Conservation (phyloP, 2,329 filamentous ascomycete genomes). For the Cladosporium sphaerospermum region DNA sequence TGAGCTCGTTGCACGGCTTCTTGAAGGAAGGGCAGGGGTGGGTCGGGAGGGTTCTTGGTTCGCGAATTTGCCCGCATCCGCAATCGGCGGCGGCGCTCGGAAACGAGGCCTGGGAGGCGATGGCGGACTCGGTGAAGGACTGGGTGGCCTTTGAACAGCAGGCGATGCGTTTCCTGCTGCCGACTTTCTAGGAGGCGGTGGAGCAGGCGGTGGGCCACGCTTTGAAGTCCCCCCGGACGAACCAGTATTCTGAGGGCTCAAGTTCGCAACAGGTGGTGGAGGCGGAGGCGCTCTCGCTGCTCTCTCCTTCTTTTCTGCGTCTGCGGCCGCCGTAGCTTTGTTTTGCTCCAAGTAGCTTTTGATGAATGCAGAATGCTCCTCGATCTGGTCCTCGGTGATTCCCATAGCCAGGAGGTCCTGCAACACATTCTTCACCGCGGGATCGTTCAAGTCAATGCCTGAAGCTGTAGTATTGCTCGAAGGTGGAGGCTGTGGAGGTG, state of each 20-base stretch:
- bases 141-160: conserved; percentile 39
- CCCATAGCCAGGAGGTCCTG: conserved; percentile 59
- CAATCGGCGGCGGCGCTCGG: conserved; percentile 77
- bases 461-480: conserved; percentile 32
- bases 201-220: conserved; percentile 56
- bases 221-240: conserved; percentile 48
- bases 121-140: conserved; percentile 53
- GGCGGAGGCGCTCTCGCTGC: conserved; percentile 56
- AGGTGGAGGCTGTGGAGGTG: conserved; percentile 13
- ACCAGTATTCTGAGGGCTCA: conserved; percentile 59
- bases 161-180: conserved; percentile 30
- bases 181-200: conserved; percentile 37
- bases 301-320: conserved; percentile 41
- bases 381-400: conserved; percentile 62
- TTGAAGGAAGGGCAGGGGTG: conserved; percentile 45
- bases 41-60: conserved; percentile 46
- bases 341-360: conserved; percentile 61
- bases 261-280: conserved; percentile 46
- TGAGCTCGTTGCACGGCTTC: conserved; percentile 43
- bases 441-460: conserved; percentile 54
- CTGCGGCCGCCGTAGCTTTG: conserved; percentile 46
- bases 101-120: conserved; percentile 68
- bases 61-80: conserved; percentile 84
- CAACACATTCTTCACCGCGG: conserved; percentile 55
- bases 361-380: conserved; percentile 62